Conservation (phyloP, 1,284 basidiomycete genomes). For the Ceratobasidium sp. region DNA sequence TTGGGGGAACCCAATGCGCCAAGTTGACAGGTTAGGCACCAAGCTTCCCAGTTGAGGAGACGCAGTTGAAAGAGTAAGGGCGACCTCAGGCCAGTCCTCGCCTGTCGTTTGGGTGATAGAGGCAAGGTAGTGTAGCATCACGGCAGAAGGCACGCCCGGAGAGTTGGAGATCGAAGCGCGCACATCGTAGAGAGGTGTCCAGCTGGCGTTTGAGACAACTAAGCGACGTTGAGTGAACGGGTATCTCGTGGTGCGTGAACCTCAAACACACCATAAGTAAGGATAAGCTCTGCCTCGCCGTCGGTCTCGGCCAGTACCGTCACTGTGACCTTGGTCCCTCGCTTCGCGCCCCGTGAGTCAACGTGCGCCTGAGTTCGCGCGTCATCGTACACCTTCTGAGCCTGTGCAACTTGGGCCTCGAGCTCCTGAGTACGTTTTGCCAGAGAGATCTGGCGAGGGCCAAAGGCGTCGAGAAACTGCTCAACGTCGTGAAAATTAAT, state of each 20-base stretch:
- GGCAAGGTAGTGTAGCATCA: constrained; percentile 52
- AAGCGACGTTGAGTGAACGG: background rate
- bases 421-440: constrained; percentile 33
- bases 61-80: constrained; percentile 51
- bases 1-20: constrained; percentile 44
- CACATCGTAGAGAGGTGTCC: constrained; percentile 52
- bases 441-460: constrained; percentile 43
- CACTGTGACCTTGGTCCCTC: constrained; percentile 49
- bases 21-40: constrained; percentile 49
- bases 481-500: constrained; percentile 45
- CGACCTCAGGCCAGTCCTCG: constrained; percentile 51
- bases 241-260: no score
- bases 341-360: constrained; percentile 45
- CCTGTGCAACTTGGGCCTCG: constrained; percentile 43
- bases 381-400: constrained; percentile 37
- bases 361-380: constrained; percentile 33
- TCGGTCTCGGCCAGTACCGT: constrained; percentile 47
- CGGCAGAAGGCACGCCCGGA: constrained; percentile 23
- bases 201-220: constrained; percentile 52
- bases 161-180: constrained; percentile 50
- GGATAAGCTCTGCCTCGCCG: constrained; percentile 46
- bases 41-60: constrained; percentile 50
- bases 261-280: constrained; percentile 49
- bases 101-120: constrained; percentile 51
- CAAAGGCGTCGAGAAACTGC: constrained; percentile 49